Conservation (phyloP, 2,329 filamentous ascomycete species). For the Ambrosiella cleistominuta region DNA sequence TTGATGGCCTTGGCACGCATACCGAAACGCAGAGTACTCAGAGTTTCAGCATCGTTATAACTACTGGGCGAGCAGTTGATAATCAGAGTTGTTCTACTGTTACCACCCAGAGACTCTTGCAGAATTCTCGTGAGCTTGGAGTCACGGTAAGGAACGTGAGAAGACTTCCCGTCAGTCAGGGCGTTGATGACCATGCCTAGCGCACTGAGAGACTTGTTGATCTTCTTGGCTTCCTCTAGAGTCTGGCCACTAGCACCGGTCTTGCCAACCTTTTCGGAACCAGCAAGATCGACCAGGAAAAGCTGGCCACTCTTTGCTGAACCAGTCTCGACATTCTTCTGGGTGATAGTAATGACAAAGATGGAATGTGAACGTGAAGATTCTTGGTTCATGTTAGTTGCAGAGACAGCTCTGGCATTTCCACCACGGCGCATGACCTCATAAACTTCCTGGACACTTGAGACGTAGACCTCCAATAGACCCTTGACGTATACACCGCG, state of each 20-base stretch:
- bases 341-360: slow-evolving; percentile 88
- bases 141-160: slow-evolving; percentile 89
- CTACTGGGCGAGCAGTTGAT: slow-evolving; percentile 98
- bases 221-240: slow-evolving; percentile 96
- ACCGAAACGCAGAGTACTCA: slow-evolving; percentile 84
- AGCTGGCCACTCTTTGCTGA: slow-evolving; percentile 92
- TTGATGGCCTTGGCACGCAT: slow-evolving; percentile 96
- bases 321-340: slow-evolving; percentile 94
- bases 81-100: slow-evolving; percentile 93
- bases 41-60: slow-evolving; percentile 90
- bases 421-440: slow-evolving; percentile 92
- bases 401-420: slow-evolving; percentile 72
- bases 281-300: slow-evolving; percentile 93
- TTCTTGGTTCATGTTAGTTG: slow-evolving; percentile 98
- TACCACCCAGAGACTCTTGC: slow-evolving; percentile 93
- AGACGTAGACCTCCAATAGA: slow-evolving; percentile 84
- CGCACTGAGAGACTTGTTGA: slow-evolving; percentile 98
- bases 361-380: slow-evolving; percentile 97
- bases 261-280: slow-evolving; percentile 97
- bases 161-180: slow-evolving; percentile 90
- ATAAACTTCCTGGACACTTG: slow-evolving; percentile 87
- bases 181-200: slow-evolving; percentile 98
- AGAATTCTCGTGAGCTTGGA: slow-evolving; percentile 94
- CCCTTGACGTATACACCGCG: slow-evolving; percentile 94
- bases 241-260: slow-evolving; percentile 95